These are phyloP conservation scores for Rhynchosporium graminicola DNA, from an alignment of 2,329 filamentous ascomycete species.

Conservation along the genomic window DNA sequence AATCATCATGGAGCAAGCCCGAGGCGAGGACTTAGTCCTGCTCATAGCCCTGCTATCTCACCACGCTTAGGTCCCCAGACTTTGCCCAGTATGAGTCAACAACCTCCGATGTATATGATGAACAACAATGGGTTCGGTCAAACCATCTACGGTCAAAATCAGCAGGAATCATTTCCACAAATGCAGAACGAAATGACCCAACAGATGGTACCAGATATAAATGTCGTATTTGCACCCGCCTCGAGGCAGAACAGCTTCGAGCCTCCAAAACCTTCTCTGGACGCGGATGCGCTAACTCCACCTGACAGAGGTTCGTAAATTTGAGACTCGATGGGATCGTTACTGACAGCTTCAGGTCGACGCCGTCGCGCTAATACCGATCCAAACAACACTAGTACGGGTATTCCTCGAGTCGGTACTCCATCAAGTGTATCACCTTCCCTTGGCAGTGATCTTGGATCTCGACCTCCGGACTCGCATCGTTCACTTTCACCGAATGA, in stretches of 20 bases:
- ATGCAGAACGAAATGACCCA: slow-evolving; percentile 63
- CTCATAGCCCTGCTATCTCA: slow-evolving; percentile 69
- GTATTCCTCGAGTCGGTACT: slow-evolving; percentile 52
- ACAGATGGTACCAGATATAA: slow-evolving; percentile 87
- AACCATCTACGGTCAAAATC: slow-evolving; percentile 52
- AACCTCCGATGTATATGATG: slow-evolving; percentile 47
- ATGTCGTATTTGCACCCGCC: slow-evolving; percentile 86
- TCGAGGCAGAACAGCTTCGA: slow-evolving; percentile 67
- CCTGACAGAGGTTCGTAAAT: slow-evolving; percentile 64
- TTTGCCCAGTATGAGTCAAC: slow-evolving; percentile 53
- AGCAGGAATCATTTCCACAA: slow-evolving; percentile 50
- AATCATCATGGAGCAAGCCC: slow-evolving; percentile 60
- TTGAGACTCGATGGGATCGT: slow-evolving; percentile 7
- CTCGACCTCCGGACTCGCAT: slow-evolving; percentile 48
- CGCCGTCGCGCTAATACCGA: slow-evolving; percentile 42
- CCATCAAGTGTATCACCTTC: slow-evolving; percentile 57
- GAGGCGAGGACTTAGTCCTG: slow-evolving; percentile 75
- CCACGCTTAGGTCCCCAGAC: slow-evolving; percentile 60
- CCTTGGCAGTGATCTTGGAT: slow-evolving; percentile 50
- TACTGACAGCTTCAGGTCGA: slow-evolving; percentile 37
- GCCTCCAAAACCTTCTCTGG: slow-evolving; percentile 60
- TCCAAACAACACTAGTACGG: slow-evolving; percentile 37
- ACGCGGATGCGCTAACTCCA: slow-evolving; percentile 80
- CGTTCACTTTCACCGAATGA: slow-evolving; percentile 62
- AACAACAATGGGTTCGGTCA: slow-evolving; percentile 50